Percentiles rank a stretch among this genome's conserved stretches.
Evolutionary conservation across 116 monocot species (phyloP).

Genomic region (Papilionanthe hybrid): DNA sequence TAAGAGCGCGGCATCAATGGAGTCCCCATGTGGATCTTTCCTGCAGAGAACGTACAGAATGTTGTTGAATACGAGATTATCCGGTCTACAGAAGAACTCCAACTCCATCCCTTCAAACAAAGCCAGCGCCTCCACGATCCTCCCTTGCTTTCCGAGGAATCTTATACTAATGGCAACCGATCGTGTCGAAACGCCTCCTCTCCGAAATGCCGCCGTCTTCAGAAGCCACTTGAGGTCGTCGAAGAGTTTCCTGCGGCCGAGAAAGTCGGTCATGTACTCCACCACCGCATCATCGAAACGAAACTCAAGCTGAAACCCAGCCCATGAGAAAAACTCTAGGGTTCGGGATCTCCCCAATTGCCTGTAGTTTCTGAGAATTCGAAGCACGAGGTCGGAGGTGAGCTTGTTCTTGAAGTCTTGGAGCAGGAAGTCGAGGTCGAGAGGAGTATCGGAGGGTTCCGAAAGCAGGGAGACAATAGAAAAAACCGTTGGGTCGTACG

Average conservation of each 20-base stretch:
- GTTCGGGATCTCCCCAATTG: constrained; percentile 22
- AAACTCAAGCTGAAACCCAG: constrained; percentile 25
- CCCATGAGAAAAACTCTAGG: constrained; percentile 45
- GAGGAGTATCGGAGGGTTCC: neutral
- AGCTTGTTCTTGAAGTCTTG: constrained; percentile 12
- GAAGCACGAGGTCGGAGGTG: constrained; percentile 18
- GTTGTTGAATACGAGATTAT: constrained; percentile 38
- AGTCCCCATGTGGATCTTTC: constrained; percentile 6
- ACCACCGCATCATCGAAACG: constrained; percentile 36
- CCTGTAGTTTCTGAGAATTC: constrained; percentile 16
- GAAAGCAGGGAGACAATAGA: constrained; percentile 22
- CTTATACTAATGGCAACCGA: constrained; percentile 19
- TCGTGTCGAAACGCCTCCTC: constrained; percentile 20
- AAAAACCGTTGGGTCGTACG: constrained; percentile 4
- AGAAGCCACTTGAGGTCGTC: constrained; percentile 36
- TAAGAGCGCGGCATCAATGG: constrained; percentile 18
- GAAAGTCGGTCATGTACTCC: constrained; percentile 44
- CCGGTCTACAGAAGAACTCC: constrained; percentile 23
- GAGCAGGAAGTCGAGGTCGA: constrained; percentile 12
- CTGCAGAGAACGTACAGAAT: constrained; percentile 35
- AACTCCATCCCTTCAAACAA: constrained; percentile 30
- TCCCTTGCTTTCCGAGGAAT: constrained; percentile 32
- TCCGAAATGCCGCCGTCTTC: constrained; percentile 12
- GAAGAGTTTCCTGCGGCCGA: constrained; percentile 33
- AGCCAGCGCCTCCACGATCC: constrained; percentile 23